phyloP scores from a whole-genome alignment of 768 basidiomycete genomes.

The Boletellus ananiceps region DNA sequence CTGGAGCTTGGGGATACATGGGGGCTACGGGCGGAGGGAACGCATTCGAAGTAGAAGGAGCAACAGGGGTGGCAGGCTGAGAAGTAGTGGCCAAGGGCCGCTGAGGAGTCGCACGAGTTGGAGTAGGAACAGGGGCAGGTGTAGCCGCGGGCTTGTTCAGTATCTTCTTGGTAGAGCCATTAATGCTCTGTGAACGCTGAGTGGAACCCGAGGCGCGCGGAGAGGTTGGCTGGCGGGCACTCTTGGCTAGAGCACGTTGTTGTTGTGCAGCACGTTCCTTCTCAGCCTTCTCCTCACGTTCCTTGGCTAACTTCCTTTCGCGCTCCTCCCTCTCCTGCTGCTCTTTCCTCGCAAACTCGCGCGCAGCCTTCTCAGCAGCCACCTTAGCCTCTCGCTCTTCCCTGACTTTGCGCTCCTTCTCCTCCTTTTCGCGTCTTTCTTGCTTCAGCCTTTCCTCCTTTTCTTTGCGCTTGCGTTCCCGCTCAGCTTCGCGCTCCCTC shows the following conservation, averaged over 20 bases:
- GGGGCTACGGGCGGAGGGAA: constrained; percentile 44
- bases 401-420: constrained; percentile 57
- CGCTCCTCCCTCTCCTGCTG: constrained; percentile 63
- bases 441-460: constrained; percentile 58
- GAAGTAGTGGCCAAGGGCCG: constrained; percentile 34
- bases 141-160: constrained; percentile 42
- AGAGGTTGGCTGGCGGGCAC: constrained; percentile 46
- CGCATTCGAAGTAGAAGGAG: constrained; percentile 28
- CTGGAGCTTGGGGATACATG: constrained; percentile 43
- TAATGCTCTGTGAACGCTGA: constrained; percentile 44
- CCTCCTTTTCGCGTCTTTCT: constrained; percentile 53
- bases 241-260: constrained; percentile 48
- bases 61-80: constrained; percentile 45
- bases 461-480: constrained; percentile 69
- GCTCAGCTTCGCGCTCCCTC: constrained; percentile 73
- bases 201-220: constrained; percentile 48
- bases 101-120: constrained; percentile 36
- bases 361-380: constrained; percentile 45
- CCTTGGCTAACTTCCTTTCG: constrained; percentile 59
- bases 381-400: constrained; percentile 61
- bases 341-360: constrained; percentile 36
- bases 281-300: constrained; percentile 55
- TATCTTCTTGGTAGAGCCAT: constrained; percentile 57
- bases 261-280: constrained; percentile 44
- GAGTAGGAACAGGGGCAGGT: constrained; percentile 30